Evolutionary conservation across 2,329 filamentous ascomycete species (phyloP).

Genomic region (Xylaria sp.): DNA sequence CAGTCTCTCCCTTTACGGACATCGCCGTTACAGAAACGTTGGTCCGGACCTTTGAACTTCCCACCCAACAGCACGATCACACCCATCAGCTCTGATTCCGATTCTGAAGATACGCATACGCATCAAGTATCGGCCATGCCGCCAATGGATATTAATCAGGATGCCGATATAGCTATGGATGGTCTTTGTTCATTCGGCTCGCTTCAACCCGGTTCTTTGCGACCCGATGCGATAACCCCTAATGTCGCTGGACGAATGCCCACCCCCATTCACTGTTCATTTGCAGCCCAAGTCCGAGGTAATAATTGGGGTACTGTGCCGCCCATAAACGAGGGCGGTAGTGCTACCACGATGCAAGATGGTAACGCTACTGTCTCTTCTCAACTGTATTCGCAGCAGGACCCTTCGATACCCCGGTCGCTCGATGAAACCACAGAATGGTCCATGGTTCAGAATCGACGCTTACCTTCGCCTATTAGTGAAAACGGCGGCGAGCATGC

Average conservation of each 20-base stretch:
- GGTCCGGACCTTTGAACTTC: slow-evolving; percentile 40
- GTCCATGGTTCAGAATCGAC: slow-evolving; percentile 58
- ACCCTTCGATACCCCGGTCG: slow-evolving; percentile 55
- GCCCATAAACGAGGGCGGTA: slow-evolving; percentile 37
- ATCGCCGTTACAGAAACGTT: slow-evolving; percentile 49
- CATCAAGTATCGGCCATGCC: slow-evolving; percentile 32
- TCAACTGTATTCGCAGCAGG: slow-evolving; percentile 45
- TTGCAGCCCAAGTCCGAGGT: slow-evolving; percentile 61
- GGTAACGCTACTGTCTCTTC: slow-evolving; percentile 24
- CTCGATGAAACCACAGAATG: slow-evolving; percentile 54
- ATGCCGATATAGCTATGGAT: slow-evolving; percentile 59
- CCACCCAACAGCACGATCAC: slow-evolving; percentile 43
- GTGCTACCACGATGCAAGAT: slow-evolving; percentile 36
- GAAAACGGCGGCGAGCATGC: slow-evolving; percentile 57
- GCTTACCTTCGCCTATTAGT: slow-evolving; percentile 65
- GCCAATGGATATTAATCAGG: slow-evolving; percentile 47
- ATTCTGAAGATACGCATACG: slow-evolving; percentile 45
- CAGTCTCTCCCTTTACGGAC: slow-evolving; percentile 58
- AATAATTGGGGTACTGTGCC: slow-evolving; percentile 51
- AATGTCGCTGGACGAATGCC: slow-evolving; percentile 56
- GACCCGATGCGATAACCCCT: slow-evolving; percentile 41
- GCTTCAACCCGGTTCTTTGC: slow-evolving; percentile 41
- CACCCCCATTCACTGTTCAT: slow-evolving; percentile 64
- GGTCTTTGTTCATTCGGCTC: slow-evolving; percentile 35
- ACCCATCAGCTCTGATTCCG: slow-evolving; percentile 48